Evolutionary conservation across 768 basidiomycete genomes (phyloP).

Genomic region (Kwoniella botswanensis): DNA sequence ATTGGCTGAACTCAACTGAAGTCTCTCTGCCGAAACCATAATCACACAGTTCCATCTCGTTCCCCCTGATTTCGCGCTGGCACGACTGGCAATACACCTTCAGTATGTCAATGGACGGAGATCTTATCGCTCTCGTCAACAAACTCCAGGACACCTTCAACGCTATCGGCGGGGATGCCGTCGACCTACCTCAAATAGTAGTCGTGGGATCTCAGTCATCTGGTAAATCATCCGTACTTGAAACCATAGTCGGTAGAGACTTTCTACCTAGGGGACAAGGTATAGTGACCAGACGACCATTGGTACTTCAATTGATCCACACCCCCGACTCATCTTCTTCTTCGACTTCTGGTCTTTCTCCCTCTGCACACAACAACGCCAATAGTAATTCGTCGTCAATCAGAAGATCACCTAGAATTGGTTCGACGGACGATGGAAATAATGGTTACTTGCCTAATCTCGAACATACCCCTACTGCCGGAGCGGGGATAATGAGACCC

Average conservation of each 20-base stretch:
- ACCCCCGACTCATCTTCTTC: conserved; percentile 66
- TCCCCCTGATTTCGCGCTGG: neutral
- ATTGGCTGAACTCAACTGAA: no score
- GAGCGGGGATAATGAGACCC: conserved; percentile 46
- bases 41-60: neutral
- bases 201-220: conserved; percentile 91
- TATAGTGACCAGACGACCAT: conserved; percentile 93
- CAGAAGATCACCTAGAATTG: conserved; percentile 35
- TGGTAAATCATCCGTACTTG: conserved; percentile 81
- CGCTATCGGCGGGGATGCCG: conserved; percentile 59
- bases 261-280: conserved; percentile 71
- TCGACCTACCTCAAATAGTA: conserved; percentile 61
- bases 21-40: no score
- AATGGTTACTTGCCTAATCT: conserved; percentile 40
- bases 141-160: conserved; percentile 71
- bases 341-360: neutral
- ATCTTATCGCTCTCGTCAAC: conserved; percentile 92
- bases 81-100: neutral
- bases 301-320: conserved; percentile 94
- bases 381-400: neutral
- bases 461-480: conserved; percentile 35
- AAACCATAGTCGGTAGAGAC: conserved; percentile 89
- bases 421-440: conserved; percentile 26
- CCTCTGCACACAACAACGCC: neutral
- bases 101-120: conserved; percentile 76